A percentile compares a stretch with the other conserved stretches of the same genome.
These are phyloP conservation scores for Acanthamoeba castellanii DNA, from an alignment of 208 protist species.

Conservation along the genomic window DNA sequence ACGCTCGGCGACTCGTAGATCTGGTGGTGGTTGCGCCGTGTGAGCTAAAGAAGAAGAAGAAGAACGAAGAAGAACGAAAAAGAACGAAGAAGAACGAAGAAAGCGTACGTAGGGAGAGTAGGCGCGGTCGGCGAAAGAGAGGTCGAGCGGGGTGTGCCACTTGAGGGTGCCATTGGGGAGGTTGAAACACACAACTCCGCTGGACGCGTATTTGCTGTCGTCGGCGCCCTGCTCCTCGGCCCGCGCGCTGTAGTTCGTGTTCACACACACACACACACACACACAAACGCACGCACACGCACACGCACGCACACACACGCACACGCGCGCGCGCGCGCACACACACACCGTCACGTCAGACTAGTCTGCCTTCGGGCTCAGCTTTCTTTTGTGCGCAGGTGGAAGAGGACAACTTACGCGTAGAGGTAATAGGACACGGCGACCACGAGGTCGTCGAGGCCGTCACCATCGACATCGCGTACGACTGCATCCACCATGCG, in stretches of 20 bases:
- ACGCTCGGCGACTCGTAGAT: constrained; percentile 91
- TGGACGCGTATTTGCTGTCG: constrained; percentile 92
- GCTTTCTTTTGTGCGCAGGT: background rate
- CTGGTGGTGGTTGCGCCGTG: constrained; percentile 79
- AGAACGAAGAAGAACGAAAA: no score
- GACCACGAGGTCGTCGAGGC: constrained; percentile 92
- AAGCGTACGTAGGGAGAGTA: background rate
- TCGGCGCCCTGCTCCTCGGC: constrained; percentile 80
- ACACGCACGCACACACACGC: no score
- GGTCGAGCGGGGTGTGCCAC: constrained; percentile 85
- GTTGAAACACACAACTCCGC: constrained; percentile 92
- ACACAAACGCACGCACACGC: no score
- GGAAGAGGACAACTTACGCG: constrained; percentile 35
- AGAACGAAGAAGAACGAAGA: background rate
- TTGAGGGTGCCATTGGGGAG: constrained; percentile 91
- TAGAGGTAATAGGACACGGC: constrained; percentile 95
- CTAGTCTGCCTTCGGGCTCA: no score
- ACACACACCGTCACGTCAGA: no score
- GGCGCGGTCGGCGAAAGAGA: background rate
- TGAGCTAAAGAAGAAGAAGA: no score
- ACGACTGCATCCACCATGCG: constrained; percentile 91
- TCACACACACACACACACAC: background rate
- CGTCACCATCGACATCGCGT: constrained; percentile 92
- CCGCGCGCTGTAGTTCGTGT: constrained; percentile 73
- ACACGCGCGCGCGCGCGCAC: no score